phyloP scores from a whole-genome alignment of 2,329 filamentous ascomycete species.

The Grosmannia clavigera region DNA sequence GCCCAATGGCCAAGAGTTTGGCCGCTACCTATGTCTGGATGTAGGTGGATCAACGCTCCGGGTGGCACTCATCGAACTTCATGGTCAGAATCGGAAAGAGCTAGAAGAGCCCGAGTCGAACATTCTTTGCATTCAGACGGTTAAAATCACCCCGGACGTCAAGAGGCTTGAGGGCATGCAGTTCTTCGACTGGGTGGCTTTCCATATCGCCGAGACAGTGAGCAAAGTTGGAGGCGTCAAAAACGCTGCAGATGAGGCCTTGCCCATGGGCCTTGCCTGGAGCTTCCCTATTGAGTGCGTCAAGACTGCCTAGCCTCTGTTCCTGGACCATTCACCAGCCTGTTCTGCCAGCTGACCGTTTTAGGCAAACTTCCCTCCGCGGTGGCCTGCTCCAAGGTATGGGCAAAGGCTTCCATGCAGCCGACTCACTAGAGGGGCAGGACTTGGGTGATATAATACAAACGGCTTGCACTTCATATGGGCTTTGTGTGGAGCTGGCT shows the following conservation, averaged over 20 bases:
- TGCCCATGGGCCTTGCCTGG: constrained; percentile 53
- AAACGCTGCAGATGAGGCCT: constrained; percentile 25
- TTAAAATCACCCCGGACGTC: constrained; percentile 42
- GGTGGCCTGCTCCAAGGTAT: constrained; percentile 47
- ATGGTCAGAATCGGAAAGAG: constrained; percentile 26
- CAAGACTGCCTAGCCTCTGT: neutral
- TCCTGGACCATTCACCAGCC: neutral
- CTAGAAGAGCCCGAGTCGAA: constrained; percentile 22
- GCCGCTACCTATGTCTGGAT: constrained; percentile 50
- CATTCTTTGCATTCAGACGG: constrained; percentile 42
- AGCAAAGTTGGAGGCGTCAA: constrained; percentile 25
- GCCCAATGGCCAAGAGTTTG: constrained; percentile 45
- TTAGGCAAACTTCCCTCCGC: constrained; percentile 51
- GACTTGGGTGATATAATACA: constrained; percentile 48
- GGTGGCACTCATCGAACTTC: constrained; percentile 50
- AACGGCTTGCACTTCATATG: constrained; percentile 35
- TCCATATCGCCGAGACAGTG: constrained; percentile 44
- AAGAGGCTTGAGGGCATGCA: constrained; percentile 44
- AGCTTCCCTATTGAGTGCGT: constrained; percentile 59
- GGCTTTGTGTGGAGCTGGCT: constrained; percentile 41
- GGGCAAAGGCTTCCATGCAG: constrained; percentile 54
- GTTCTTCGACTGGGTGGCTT: constrained; percentile 60
- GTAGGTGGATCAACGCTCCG: constrained; percentile 58
- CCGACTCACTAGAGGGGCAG: constrained; percentile 42
- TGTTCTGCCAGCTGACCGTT: neutral